These are phyloP conservation scores for Saccharomycopsis babjevae DNA, from an alignment of 805 yeast genomes.

Conservation along the genomic window DNA sequence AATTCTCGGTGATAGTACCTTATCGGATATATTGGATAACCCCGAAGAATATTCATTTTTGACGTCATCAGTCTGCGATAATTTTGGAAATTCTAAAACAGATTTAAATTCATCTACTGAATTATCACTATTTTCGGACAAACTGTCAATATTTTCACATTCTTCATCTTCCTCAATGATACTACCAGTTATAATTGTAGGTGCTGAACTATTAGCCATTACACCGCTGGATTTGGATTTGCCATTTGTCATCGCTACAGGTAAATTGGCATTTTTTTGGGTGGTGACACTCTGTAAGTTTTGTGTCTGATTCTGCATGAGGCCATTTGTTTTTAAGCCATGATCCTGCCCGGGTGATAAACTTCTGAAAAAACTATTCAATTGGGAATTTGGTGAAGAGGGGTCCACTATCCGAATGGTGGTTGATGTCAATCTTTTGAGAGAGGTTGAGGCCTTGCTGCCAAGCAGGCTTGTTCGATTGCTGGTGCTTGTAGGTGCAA, in stretches of 20 bases:
- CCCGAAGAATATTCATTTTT: background rate
- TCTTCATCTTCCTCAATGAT: background rate
- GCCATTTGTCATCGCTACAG: background rate
- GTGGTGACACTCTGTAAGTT: background rate
- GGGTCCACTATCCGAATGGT: background rate
- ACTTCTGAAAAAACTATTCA: background rate
- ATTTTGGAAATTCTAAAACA: background rate
- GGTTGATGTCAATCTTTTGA: background rate
- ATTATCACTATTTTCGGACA: background rate
- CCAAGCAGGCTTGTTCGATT: background rate
- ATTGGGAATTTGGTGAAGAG: background rate
- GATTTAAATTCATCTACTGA: background rate
- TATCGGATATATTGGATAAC: background rate
- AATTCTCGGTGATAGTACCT: background rate
- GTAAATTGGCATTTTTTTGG: background rate
- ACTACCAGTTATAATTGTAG: background rate
- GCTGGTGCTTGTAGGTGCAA: background rate
- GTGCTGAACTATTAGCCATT: background rate
- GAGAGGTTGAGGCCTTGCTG: background rate
- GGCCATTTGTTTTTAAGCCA: background rate
- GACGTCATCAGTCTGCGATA: background rate
- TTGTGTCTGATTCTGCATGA: too few relatives aligned
- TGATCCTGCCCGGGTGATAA: background rate
- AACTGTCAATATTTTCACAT: background rate
- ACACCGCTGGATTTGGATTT: background rate